Conservation (phyloP, 208 protist genomes). For the Leishmania mexicana region DNA sequence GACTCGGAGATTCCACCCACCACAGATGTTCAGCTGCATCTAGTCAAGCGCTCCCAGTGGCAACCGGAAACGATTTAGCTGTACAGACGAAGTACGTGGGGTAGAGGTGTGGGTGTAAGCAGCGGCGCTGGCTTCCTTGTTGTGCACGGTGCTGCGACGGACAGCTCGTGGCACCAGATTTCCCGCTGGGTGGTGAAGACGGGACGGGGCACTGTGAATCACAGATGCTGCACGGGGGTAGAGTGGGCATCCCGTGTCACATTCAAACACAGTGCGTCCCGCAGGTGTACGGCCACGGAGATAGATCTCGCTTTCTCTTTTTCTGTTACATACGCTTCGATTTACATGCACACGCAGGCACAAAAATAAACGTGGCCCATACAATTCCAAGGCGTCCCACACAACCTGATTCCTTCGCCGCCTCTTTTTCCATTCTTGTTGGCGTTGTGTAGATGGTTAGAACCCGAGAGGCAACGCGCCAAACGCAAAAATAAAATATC, state of each 20-base stretch:
- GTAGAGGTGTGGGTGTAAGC: not conserved
- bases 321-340: not conserved
- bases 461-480: not conserved
- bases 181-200: not conserved
- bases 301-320: not conserved
- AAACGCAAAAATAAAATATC: not conserved
- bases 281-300: not conserved
- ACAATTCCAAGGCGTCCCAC: not conserved
- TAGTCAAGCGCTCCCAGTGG: conserved; percentile 9
- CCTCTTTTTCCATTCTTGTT: not conserved
- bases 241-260: not conserved
- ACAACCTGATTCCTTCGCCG: not conserved
- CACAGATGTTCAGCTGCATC: conserved; percentile 21
- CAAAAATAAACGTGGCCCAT: not conserved
- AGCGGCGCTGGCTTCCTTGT: conserved; percentile 6
- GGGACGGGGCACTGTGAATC: not conserved
- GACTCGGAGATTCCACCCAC: conserved; percentile 33
- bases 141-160: not conserved
- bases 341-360: not conserved
- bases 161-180: not conserved
- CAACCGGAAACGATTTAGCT: conserved; percentile 29
- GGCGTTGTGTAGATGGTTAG: not conserved
- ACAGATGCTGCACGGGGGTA: not conserved
- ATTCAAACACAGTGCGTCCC: not conserved
- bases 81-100: not conserved